Evolutionary conservation across 2,329 filamentous ascomycete species (phyloP), one percentile per base, ranked within the genome.

Genomic region (Scleromitrula shiraiana): DNA sequence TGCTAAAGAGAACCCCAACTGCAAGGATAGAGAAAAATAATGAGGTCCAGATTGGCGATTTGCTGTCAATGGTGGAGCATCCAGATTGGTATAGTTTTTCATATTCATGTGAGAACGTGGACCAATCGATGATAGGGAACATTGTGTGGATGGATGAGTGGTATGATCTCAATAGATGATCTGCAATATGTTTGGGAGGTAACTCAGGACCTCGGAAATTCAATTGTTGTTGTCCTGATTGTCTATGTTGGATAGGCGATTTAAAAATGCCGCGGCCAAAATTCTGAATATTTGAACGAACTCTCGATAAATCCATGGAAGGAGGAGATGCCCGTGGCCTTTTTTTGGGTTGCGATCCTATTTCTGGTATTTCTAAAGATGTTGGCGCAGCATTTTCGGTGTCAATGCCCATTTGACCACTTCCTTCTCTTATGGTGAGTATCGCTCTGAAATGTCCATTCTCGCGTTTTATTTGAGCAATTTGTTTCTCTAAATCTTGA

Each of bases 401-500:
- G 23, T 64, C 62, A 22, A 62, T 41, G 33, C 75, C 74, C 67
- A 74, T 71, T 54, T 71, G 70, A 46, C n/a, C n/a, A n/a, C n/a
- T n/a, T n/a, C 62, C 56, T n/a, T 65, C 62, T 46, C 56, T 54
- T 26, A 58, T 53, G 43, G 68, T 69, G 36, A 88, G 68, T 60
- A 82, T 78, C 24, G 83, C 80, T 44, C 80, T 80, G 32, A 95
- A 70, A 52, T 82, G 83, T 48, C 73, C 76, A 60, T 95, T 90
- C 65, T 95, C 86, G 50, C 88, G 81, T 63, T 83, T 86, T 33
- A 93, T 76, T 44, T 83, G 77, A 39, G 85, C 78, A 60, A 96
- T 79, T 67, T 96, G 90, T 67, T 88, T 93, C 68, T 97, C 91
- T 22, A 98, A 74, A 65, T 98, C 93, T 68, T 97, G 93, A 10